phyloP scores from a whole-genome alignment of 108 stramenopile genomes.

The Pseudonitzschia delicatissima region DNA sequence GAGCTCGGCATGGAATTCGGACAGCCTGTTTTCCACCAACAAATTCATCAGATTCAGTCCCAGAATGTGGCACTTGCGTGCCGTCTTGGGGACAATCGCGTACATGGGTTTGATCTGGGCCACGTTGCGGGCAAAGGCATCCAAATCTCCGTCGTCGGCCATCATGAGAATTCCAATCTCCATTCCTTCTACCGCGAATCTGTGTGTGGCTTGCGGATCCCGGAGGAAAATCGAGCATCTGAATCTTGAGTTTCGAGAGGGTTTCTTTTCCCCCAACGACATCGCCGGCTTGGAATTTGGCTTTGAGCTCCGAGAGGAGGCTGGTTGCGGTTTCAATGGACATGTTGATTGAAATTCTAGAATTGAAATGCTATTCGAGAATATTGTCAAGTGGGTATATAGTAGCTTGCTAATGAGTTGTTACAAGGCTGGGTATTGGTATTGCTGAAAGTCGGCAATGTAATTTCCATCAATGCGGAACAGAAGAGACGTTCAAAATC shows the following conservation, averaged over 20 bases:
- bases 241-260: conserved; percentile 67
- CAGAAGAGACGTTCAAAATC: no score
- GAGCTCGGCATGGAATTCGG: conserved; percentile 88
- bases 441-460: no score
- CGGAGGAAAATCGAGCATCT: conserved; percentile 52
- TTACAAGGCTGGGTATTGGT: no score
- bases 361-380: no score
- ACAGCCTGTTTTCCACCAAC: conserved; percentile 82
- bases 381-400: no score
- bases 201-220: conserved; percentile 30
- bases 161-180: conserved; percentile 83
- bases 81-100: conserved; percentile 17
- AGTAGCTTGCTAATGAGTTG: no score
- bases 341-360: conserved; percentile 30
- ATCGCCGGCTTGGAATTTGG: conserved; percentile 60
- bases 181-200: conserved; percentile 51
- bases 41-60: conserved; percentile 86
- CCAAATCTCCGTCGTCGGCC: conserved; percentile 71
- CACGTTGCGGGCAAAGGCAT: conserved; percentile 84
- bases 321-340: conserved; percentile 46
- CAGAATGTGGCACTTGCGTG: conserved; percentile 72
- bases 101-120: conserved; percentile 79
- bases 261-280: conserved; percentile 59
- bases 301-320: conserved; percentile 51
- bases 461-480: no score